phyloP scores from a whole-genome alignment of 768 basidiomycete genomes.

The Paxillus involutus region DNA sequence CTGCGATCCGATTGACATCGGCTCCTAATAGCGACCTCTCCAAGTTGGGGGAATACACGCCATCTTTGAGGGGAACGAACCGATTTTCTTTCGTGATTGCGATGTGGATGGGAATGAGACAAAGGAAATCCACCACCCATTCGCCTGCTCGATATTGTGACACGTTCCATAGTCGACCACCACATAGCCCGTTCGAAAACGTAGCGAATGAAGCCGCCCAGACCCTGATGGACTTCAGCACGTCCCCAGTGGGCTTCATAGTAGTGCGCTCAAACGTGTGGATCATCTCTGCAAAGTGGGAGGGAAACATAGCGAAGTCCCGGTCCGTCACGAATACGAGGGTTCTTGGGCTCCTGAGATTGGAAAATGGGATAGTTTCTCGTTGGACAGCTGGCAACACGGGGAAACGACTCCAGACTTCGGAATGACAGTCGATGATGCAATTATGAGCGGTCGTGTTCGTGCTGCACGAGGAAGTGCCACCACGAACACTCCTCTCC shows the following conservation, averaged over 20 bases:
- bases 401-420: conserved; percentile 62
- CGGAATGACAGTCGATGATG: conserved; percentile 52
- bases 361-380: conserved; percentile 38
- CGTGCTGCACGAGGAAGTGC: too few species aligned
- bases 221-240: conserved; percentile 40
- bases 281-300: conserved; percentile 48
- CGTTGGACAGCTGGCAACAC: conserved; percentile 54
- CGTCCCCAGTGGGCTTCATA: conserved; percentile 50
- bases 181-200: conserved; percentile 21
- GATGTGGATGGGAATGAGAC: conserved; percentile 60
- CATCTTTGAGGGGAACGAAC: conserved; percentile 56
- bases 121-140: conserved; percentile 56
- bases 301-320: conserved; percentile 33
- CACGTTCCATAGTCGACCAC: conserved; percentile 21
- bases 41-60: conserved; percentile 42
- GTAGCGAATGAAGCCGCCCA: conserved; percentile 28
- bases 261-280: conserved; percentile 46
- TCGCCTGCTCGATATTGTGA: conserved; percentile 52
- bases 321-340: conserved; percentile 46
- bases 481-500: conserved; percentile 39
- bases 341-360: conserved; percentile 30
- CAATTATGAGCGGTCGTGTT: conserved; percentile 42
- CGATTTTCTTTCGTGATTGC: conserved; percentile 54
- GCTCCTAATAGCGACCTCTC: conserved; percentile 54
- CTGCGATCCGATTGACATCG: conserved; percentile 48